phyloP scores from a whole-genome alignment of 129 eudicot genomes.

The Dittrichia graveolens region DNA sequence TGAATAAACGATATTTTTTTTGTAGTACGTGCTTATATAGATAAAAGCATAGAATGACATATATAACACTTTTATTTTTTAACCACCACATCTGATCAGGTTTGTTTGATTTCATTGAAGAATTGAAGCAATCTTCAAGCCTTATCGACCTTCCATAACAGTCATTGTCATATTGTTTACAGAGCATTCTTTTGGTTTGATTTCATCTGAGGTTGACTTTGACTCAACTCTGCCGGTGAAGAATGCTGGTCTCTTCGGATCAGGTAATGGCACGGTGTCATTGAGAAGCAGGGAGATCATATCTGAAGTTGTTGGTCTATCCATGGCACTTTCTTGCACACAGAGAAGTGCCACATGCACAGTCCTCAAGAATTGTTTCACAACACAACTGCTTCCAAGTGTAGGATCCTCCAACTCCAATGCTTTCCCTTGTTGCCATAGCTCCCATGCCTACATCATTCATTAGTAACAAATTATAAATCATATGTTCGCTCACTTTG shows the following conservation, averaged over 20 bases:
- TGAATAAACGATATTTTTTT: too few relatives aligned
- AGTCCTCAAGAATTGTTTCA: constrained; percentile 23
- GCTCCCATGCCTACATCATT: constrained; percentile 28
- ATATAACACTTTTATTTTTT: too few relatives aligned
- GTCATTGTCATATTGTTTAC: constrained; percentile 26
- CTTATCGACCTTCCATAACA: constrained; percentile 23
- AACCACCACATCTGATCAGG: too few relatives aligned
- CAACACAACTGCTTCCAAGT: background rate
- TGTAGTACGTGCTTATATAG: too few relatives aligned
- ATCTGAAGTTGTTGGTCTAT: constrained; percentile 27
- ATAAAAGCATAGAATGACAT: too few relatives aligned
- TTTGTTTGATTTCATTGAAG: too few relatives aligned
- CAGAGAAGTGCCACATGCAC: constrained; percentile 30
- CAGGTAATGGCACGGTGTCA: constrained; percentile 31
- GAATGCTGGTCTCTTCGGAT: constrained; percentile 29
- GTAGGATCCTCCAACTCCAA: constrained; percentile 20
- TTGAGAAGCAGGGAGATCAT: constrained; percentile 32
- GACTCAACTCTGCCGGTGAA: constrained; percentile 19
- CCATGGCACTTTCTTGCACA: constrained; percentile 14
- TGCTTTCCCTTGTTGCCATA: constrained; percentile 25
- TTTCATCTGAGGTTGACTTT: constrained; percentile 6
- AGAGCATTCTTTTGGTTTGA: background rate
- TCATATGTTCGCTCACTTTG: too few relatives aligned
- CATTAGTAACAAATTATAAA: background rate
- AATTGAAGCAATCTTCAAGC: too few relatives aligned